Conservation (phyloP, 139 green algal species). For the Closterium sp. region DNA sequence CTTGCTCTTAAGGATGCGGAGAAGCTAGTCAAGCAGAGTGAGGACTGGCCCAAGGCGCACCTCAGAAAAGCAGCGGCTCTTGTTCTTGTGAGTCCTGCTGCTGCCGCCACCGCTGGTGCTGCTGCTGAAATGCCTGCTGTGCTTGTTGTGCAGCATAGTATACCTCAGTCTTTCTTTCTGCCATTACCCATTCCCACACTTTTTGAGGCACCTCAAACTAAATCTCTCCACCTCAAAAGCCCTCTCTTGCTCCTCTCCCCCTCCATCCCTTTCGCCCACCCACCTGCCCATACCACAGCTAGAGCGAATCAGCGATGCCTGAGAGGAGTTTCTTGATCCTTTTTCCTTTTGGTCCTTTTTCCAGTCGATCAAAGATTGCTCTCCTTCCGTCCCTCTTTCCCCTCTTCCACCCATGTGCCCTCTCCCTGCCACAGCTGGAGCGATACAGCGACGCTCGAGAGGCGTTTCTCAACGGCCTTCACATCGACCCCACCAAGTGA, state of each 20-base stretch:
- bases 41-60: constrained; percentile 15
- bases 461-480: constrained; percentile 16
- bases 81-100: neutral
- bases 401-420: neutral
- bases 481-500: constrained; percentile 22
- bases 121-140: neutral
- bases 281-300: neutral
- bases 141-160: no score
- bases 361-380: no score
- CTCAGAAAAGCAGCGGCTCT: neutral
- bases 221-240: no score
- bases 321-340: constrained; percentile 9
- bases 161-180: no score
- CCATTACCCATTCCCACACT: no score
- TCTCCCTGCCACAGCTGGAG: constrained; percentile 13
- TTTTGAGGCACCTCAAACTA: no score
- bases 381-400: no score
- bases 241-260: no score
- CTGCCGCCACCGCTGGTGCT: neutral
- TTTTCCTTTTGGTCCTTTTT: neutral
- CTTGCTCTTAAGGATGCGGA: constrained; percentile 36
- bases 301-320: constrained; percentile 12
- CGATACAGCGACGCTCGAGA: constrained; percentile 13
- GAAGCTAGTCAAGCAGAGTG: neutral
- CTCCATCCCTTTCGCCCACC: neutral